Conservation (phyloP, 495 filamentous ascomycete species). For the Talaromyces borbonicus region DNA sequence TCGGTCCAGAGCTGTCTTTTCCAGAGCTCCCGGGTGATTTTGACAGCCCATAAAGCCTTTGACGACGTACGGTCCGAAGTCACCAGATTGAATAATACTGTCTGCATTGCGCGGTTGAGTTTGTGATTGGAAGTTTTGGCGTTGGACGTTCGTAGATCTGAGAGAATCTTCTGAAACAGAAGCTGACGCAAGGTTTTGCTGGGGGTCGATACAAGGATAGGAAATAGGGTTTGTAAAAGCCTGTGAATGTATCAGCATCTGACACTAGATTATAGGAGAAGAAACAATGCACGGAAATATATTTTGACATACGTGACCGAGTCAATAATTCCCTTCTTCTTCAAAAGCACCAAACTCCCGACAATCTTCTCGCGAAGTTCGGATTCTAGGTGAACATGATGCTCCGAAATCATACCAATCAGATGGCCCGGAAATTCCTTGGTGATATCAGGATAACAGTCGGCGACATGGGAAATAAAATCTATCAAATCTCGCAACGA, state of each 20-base stretch:
- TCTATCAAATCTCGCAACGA: conserved; percentile 80
- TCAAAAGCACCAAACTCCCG: conserved; percentile 74
- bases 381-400: conserved; percentile 69
- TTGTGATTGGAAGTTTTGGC: conserved; percentile 77
- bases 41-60: conserved; percentile 90
- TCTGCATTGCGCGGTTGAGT: conserved; percentile 87
- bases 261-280: too few relatives aligned
- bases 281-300: neutral
- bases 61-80: conserved; percentile 72
- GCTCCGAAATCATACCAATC: conserved; percentile 63
- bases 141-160: conserved; percentile 79
- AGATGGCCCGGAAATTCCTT: conserved; percentile 71
- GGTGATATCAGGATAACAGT: conserved; percentile 79
- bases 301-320: conserved; percentile 49
- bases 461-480: conserved; percentile 83
- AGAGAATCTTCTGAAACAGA: conserved; percentile 83
- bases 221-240: conserved; percentile 81
- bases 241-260: conserved; percentile 18
- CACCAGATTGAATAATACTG: conserved; percentile 82
- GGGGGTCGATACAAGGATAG: conserved; percentile 75
- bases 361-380: conserved; percentile 92
- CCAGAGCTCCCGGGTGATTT: conserved; percentile 80
- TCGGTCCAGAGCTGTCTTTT: conserved; percentile 84
- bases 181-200: conserved; percentile 79
- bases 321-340: conserved; percentile 86